A percentile compares a stretch with the other conserved stretches of the same genome.
phyloP scores from a whole-genome alignment of 352 stramenopile genomes.

The Globisporangium radiosum region DNA sequence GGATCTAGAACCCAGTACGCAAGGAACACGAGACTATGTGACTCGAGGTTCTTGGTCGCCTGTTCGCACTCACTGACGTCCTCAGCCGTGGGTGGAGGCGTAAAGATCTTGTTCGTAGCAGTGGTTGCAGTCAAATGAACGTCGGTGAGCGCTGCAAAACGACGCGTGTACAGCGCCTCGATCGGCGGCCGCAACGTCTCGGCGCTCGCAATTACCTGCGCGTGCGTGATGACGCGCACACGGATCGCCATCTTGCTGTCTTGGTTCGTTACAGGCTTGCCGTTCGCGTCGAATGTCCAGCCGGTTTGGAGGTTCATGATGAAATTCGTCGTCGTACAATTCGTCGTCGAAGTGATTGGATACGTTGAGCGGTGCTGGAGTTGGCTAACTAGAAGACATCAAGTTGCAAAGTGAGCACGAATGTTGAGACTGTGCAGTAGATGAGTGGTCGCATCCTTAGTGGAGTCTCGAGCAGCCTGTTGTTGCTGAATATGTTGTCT shows the following conservation, averaged over 20 bases:
- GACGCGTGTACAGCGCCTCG: background rate
- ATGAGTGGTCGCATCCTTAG: background rate
- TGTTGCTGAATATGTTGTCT: too few species aligned
- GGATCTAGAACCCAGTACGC: background rate
- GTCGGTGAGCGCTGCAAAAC: background rate
- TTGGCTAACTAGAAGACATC: background rate
- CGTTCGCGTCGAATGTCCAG: conserved; percentile 2
- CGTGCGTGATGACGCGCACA: background rate
- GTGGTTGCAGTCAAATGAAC: background rate
- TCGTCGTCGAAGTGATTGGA: too few species aligned
- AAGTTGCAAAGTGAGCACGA: background rate
- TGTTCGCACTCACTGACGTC: background rate
- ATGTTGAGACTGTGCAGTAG: background rate
- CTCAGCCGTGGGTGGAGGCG: background rate
- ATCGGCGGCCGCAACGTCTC: background rate
- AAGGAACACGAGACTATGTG: background rate
- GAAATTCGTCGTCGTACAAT: background rate
- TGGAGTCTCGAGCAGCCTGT: too few species aligned
- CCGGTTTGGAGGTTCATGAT: conserved; percentile 3
- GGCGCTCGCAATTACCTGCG: background rate
- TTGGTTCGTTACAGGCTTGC: background rate
- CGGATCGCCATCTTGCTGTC: background rate
- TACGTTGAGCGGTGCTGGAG: too few species aligned
- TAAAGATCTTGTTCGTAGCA: background rate
- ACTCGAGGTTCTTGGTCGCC: background rate